Evolutionary conservation across 345 rosid genomes (phyloP).

Genomic region (Xanthoceras sorbifolium): DNA sequence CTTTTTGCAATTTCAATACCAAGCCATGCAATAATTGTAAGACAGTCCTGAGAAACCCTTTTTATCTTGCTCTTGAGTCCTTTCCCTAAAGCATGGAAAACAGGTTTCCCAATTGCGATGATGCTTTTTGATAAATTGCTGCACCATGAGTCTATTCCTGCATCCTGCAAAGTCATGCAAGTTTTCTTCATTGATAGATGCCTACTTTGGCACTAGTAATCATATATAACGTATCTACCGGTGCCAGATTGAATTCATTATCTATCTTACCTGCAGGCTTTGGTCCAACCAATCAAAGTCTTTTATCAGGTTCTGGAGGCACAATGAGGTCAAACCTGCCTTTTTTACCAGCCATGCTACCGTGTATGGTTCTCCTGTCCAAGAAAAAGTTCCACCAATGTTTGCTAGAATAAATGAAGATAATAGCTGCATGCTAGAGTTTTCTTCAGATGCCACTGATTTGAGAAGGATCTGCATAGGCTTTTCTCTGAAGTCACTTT

Average conservation of each 20-base stretch:
- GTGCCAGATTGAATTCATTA: neutral
- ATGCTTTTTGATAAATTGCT: constrained; percentile 65
- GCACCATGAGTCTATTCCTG: constrained; percentile 68
- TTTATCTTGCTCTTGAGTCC: constrained; percentile 68
- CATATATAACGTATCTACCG: neutral
- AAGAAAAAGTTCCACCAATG: constrained; percentile 85
- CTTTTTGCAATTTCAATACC: constrained; percentile 71
- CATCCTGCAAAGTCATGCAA: constrained; percentile 50
- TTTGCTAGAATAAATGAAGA: constrained; percentile 71
- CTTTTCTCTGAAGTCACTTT: constrained; percentile 47
- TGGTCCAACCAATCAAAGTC: constrained; percentile 77
- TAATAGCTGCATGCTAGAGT: constrained; percentile 45
- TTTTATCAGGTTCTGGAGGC: constrained; percentile 74
- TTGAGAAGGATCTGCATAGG: constrained; percentile 60
- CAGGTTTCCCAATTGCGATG: constrained; percentile 50
- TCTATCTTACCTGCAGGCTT: constrained; percentile 56
- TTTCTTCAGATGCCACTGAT: constrained; percentile 49
- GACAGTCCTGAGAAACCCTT: constrained; percentile 61
- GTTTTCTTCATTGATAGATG: neutral
- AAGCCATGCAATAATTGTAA: constrained; percentile 70
- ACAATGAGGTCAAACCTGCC: constrained; percentile 65
- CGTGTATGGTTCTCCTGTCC: constrained; percentile 89
- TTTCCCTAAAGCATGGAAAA: constrained; percentile 50
- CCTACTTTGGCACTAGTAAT: neutral
- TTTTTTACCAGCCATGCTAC: constrained; percentile 83